Base-by-base conservation (phyloP, 495 filamentous ascomycete genomes). In the Penicillium odoratum region DNA sequence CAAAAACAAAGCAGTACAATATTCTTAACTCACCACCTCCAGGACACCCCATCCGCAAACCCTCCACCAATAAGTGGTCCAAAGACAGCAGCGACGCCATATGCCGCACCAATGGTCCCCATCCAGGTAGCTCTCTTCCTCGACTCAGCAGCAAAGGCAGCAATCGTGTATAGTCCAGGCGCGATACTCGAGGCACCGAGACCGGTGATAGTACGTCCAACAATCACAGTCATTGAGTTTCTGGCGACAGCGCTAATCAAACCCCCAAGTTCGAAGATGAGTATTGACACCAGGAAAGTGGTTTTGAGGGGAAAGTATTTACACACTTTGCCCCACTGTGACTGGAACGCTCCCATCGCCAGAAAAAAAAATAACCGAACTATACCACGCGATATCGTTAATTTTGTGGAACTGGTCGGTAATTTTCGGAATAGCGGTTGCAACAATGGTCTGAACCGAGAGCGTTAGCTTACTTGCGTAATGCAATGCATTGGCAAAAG, bases 1-100 rank as follows among this genome's bases (percentile, higher is more conserved):
- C n/a, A n/a, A n/a, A n/a, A n/a, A n/a, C n/a, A n/a, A n/a, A n/a
- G n/a, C n/a, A n/a, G n/a, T n/a, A n/a, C n/a, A n/a, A n/a, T n/a
- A n/a, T n/a, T n/a, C n/a, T n/a, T n/a, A n/a, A n/a, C n/a, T n/a
- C 89, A 93, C 90, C 90, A 93, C 51, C 91, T 74, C 91, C 91
- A 95, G 2, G 83, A 81, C 5, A 84, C 69, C n/a, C 80, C 70
- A 28, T 81, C 74, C 0, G 81, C 84, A 53, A 86, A 83, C 3
- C 72, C 76, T 6, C 83, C 83, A 10, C 83, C 84, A 5, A 85
- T 68, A 0, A 92, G 70, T 1, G 89, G 88, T 6, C 88, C 88
- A 8, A 82, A 78, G 36, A 88, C 82, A 8, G 77, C 82, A 0
- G 88, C 84, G 18, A 94, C 80, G 10, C 87, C 88, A 69, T 83